phyloP scores from a whole-genome alignment of 352 stramenopile genomes.

The Globisporangium carolinianum region DNA sequence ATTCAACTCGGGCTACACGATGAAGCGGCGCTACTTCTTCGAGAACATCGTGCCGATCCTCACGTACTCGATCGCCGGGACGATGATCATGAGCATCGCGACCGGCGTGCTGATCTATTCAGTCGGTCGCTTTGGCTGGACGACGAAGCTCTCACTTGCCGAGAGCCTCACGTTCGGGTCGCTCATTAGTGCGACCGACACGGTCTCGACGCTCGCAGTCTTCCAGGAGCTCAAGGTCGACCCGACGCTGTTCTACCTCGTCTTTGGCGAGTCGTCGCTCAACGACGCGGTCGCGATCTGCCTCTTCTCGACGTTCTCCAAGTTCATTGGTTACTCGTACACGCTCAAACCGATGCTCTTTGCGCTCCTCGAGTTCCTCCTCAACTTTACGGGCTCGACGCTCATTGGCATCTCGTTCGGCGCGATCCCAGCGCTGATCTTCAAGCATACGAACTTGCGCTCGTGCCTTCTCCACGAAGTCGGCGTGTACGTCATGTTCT shows the following conservation, averaged over 20 bases:
- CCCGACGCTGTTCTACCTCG: constrained; percentile 91
- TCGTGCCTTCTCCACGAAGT: constrained; percentile 86
- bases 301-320: constrained; percentile 89
- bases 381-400: constrained; percentile 86
- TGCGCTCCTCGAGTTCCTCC: constrained; percentile 83
- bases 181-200: constrained; percentile 91
- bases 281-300: constrained; percentile 94
- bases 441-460: constrained; percentile 89
- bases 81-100: constrained; percentile 85
- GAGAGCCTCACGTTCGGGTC: constrained; percentile 90
- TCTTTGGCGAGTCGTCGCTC: constrained; percentile 93
- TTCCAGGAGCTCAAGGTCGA: constrained; percentile 89
- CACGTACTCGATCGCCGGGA: constrained; percentile 87
- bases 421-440: constrained; percentile 78
- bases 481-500: constrained; percentile 83
- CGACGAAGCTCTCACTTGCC: constrained; percentile 76
- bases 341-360: constrained; percentile 68
- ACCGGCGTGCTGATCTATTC: constrained; percentile 73
- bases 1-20: constrained; percentile 92
- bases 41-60: constrained; percentile 88
- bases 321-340: constrained; percentile 89
- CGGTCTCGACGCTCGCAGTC: constrained; percentile 88
- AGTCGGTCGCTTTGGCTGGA: constrained; percentile 50
- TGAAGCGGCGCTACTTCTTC: constrained; percentile 91
- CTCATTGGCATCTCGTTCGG: constrained; percentile 84